phyloP scores from a whole-genome alignment of 768 basidiomycete genomes.

The Suillus subalutaceus region DNA sequence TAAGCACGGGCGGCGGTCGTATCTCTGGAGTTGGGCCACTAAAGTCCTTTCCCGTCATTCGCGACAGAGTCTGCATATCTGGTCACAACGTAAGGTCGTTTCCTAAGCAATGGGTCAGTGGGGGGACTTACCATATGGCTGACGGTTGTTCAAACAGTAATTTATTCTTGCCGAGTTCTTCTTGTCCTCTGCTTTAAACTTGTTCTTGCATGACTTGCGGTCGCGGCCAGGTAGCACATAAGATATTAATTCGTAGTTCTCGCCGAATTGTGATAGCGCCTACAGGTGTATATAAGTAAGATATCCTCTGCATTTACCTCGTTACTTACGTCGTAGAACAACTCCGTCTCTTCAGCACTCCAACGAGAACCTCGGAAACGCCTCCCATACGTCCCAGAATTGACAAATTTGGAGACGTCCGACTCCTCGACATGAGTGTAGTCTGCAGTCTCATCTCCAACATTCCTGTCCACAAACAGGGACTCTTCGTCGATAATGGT shows the following conservation, averaged over 20 bases:
- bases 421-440: constrained; percentile 84
- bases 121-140: constrained; percentile 67
- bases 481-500: constrained; percentile 87
- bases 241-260: constrained; percentile 92
- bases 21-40: constrained; percentile 81
- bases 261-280: constrained; percentile 89
- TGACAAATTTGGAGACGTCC: constrained; percentile 83
- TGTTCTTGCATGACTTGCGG: constrained; percentile 88
- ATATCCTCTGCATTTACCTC: not conserved
- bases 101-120: constrained; percentile 1
- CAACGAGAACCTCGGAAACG: constrained; percentile 83
- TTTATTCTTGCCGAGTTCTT: constrained; percentile 77
- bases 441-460: constrained; percentile 67
- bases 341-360: constrained; percentile 88
- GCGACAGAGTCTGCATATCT: constrained; percentile 76
- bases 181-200: constrained; percentile 90
- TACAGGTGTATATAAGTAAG: constrained; percentile 34
- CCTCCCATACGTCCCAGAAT: constrained; percentile 80
- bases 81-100: constrained; percentile 2
- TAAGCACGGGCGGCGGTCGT: constrained; percentile 39
- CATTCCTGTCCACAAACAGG: constrained; percentile 72
- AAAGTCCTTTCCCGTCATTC: constrained; percentile 86
- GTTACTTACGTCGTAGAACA: constrained; percentile 77
- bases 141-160: constrained; percentile 70
- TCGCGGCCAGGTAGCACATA: constrained; percentile 83